A percentile compares a stretch with the other conserved stretches of the same genome.
These are phyloP conservation scores for Leccinum obscurum DNA, from an alignment of 768 basidiomycete genomes.

Conservation along the genomic window DNA sequence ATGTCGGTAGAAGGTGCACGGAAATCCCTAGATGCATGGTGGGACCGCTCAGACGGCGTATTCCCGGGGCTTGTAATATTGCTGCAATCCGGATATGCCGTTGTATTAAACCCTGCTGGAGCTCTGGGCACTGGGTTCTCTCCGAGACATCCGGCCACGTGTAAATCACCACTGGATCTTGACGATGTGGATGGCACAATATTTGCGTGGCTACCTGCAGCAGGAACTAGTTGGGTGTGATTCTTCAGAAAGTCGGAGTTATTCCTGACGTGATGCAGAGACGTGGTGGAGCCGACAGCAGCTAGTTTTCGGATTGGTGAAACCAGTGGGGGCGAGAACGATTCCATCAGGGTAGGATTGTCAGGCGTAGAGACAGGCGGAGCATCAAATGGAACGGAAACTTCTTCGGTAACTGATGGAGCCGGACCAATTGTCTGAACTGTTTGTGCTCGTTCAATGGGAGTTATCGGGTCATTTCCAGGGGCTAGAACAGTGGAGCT, in stretches of 20 bases:
- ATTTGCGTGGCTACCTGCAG: neutral
- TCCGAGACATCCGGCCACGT: neutral
- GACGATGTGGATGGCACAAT: neutral
- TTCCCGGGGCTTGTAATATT: conserved; percentile 24
- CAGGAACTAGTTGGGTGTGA: neutral
- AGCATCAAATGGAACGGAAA: neutral
- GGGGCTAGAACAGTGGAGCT: conserved; percentile 14
- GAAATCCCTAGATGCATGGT: neutral
- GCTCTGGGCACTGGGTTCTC: conserved; percentile 1
- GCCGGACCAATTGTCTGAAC: conserved; percentile 6
- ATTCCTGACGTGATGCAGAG: conserved; percentile 11
- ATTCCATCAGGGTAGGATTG: neutral
- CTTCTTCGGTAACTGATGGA: conserved; percentile 2
- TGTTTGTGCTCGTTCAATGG: neutral
- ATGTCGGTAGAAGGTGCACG: neutral
- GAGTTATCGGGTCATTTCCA: neutral
- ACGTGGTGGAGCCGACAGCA: conserved; percentile 7
- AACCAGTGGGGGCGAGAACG: neutral
- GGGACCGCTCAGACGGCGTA: conserved; percentile 2
- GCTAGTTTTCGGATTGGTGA: conserved; percentile 3
- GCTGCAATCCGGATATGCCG: conserved; percentile 7
- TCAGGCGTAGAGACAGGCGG: conserved; percentile 2
- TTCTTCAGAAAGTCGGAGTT: neutral
- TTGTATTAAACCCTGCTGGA: conserved; percentile 12
- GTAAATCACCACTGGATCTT: neutral